Conservation (phyloP, 345 rosid species). For the Bruguiera sexangula region DNA sequence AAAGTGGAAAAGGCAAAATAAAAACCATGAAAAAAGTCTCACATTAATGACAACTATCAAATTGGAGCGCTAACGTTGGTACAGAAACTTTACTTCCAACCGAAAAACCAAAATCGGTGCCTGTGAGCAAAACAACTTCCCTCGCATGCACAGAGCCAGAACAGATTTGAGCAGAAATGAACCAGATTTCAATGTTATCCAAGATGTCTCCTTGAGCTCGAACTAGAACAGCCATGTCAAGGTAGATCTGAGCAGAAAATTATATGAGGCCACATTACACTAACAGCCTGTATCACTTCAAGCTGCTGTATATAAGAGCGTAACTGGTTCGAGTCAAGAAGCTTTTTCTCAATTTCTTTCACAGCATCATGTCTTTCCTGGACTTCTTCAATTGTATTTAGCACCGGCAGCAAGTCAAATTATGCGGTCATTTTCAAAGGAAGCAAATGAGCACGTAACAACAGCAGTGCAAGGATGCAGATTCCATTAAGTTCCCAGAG, state of each 20-base stretch:
- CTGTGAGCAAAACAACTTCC: not conserved
- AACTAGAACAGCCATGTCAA: conserved; percentile 69
- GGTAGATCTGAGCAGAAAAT: conserved; percentile 42
- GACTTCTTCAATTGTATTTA: conserved; percentile 79
- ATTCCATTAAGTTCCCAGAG: not conserved
- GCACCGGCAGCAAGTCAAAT: conserved; percentile 39
- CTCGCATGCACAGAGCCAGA: not conserved
- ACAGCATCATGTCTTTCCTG: conserved; percentile 95
- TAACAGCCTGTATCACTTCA: not conserved
- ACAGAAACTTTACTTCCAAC: too few relatives aligned
- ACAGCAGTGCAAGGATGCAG: not conserved
- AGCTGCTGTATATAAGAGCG: not conserved
- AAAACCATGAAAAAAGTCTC: too few relatives aligned
- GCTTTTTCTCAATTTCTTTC: conserved; percentile 79
- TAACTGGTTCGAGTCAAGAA: conserved; percentile 86
- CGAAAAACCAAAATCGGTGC: too few relatives aligned
- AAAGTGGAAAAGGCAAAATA: too few relatives aligned
- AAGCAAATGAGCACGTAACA: not conserved
- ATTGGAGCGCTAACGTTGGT: too few relatives aligned
- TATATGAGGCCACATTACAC: conserved; percentile 13
- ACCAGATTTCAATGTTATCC: conserved; percentile 75
- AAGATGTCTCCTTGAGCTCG: conserved; percentile 67
- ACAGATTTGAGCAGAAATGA: conserved; percentile 17
- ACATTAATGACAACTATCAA: too few relatives aligned
- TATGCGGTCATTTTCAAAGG: too few relatives aligned